These are phyloP conservation scores for Globisporangium cylindrosporum DNA, from an alignment of 352 stramenopile genomes.

Conservation along the genomic window DNA sequence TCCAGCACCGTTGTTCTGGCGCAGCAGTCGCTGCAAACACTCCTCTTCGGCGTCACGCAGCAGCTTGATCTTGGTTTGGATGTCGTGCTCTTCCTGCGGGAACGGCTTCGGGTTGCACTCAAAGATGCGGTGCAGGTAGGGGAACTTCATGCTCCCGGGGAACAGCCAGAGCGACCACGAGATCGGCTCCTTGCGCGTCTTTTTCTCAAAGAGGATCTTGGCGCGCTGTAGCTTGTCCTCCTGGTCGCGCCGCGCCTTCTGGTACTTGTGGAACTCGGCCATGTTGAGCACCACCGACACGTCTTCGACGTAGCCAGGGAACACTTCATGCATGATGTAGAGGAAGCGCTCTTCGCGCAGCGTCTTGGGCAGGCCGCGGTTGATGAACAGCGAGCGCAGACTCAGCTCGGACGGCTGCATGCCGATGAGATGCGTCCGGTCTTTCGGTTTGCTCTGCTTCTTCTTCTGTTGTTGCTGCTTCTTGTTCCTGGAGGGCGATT, in stretches of 20 bases:
- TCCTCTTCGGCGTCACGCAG: conserved; percentile 54
- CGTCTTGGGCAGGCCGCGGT: conserved; percentile 69
- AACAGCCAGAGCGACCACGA: conserved; percentile 68
- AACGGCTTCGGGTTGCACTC: conserved; percentile 41
- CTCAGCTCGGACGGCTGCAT: conserved; percentile 81
- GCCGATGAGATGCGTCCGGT: conserved; percentile 59
- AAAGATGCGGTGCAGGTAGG: conserved; percentile 53
- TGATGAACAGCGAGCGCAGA: conserved; percentile 74
- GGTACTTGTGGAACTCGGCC: conserved; percentile 61
- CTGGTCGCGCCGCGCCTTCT: conserved; percentile 43
- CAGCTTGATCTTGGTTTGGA: conserved; percentile 44
- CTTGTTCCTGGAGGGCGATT: conserved; percentile 19
- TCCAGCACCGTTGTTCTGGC: conserved; percentile 67
- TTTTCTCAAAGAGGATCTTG: conserved; percentile 47
- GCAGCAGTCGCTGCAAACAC: conserved; percentile 54
- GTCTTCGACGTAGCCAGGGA: conserved; percentile 77
- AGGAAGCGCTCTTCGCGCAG: conserved; percentile 74
- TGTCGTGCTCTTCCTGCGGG: conserved; percentile 34
- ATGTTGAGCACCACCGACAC: conserved; percentile 83
- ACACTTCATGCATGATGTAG: conserved; percentile 77
- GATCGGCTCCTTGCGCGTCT: conserved; percentile 33
- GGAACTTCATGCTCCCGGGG: conserved; percentile 70
- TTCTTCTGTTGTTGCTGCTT: conserved; percentile 11
- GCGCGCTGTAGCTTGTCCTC: conserved; percentile 60
- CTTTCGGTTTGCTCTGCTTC: conserved; percentile 12